Percentiles rank a stretch among this genome's conserved stretches.
phyloP scores from a whole-genome alignment of 306 rosid species.

The Styphnolobium japonicum region DNA sequence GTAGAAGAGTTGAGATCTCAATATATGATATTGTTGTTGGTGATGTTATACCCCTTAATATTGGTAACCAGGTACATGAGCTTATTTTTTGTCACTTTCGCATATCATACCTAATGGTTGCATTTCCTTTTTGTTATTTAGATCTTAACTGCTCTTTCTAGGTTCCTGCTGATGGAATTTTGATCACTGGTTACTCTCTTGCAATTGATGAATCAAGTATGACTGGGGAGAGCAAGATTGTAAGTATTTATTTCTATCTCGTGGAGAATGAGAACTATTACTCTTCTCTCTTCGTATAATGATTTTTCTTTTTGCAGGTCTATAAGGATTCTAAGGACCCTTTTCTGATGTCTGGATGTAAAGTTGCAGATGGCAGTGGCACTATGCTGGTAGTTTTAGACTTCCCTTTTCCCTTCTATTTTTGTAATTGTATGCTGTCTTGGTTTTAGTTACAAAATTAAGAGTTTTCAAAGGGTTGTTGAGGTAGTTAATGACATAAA shows the following conservation, averaged over 20 bases:
- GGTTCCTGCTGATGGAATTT: slow-evolving; percentile 95
- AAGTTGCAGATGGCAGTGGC: slow-evolving; percentile 98
- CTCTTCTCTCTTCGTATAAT: neutral
- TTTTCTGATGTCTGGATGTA: slow-evolving; percentile 97
- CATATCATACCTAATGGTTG: slow-evolving; percentile 5
- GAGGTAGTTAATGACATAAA: slow-evolving; percentile 16
- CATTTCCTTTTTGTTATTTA: slow-evolving; percentile 8
- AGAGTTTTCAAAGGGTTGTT: neutral
- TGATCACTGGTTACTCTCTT: slow-evolving; percentile 82
- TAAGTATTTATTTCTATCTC: slow-evolving; percentile 42
- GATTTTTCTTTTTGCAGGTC: slow-evolving; percentile 44
- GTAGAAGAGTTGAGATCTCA: slow-evolving; percentile 84
- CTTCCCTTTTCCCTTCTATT: neutral
- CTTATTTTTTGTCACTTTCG: slow-evolving; percentile 6
- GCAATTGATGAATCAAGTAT: slow-evolving; percentile 93
- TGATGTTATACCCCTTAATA: slow-evolving; percentile 84
- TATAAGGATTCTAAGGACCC: slow-evolving; percentile 76
- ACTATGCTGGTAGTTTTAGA: slow-evolving; percentile 74
- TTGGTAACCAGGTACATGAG: slow-evolving; percentile 74
- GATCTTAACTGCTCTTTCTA: slow-evolving; percentile 27
- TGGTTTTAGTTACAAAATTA: neutral
- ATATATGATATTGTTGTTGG: slow-evolving; percentile 92
- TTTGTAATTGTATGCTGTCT: neutral
- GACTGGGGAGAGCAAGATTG: slow-evolving; percentile 98
- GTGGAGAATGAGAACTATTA: neutral